Evolutionary conservation across 345 rosid genomes (phyloP).

Genomic region (Gossypium anomalum): DNA sequence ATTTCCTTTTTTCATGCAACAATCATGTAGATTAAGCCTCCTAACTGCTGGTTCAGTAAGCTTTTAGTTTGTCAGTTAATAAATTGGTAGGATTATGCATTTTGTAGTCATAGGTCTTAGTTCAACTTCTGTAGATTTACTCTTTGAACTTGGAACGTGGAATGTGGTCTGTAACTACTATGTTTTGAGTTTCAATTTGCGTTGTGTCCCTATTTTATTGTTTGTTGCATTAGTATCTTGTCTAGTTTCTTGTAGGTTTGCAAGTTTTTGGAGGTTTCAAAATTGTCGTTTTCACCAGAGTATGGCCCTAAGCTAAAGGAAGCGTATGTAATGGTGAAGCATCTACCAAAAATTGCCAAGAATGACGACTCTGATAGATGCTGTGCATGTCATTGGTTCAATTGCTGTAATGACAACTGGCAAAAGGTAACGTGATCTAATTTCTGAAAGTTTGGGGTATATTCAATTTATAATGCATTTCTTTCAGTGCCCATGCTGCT

Average conservation of each 20-base stretch:
- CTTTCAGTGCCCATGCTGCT: background rate
- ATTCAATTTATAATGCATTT: background rate
- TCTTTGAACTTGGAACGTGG: background rate
- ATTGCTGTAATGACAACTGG: constrained; percentile 96
- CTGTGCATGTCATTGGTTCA: constrained; percentile 67
- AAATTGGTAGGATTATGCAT: background rate
- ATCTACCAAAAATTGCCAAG: constrained; percentile 63
- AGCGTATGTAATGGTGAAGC: constrained; percentile 87
- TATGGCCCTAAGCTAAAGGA: constrained; percentile 98
- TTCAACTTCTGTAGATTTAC: background rate
- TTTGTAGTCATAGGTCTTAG: background rate
- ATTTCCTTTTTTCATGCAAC: background rate
- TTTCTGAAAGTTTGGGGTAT: constrained; percentile 1
- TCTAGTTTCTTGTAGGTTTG: constrained; percentile 62
- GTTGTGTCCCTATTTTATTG: constrained; percentile 1
- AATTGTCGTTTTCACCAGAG: constrained; percentile 84
- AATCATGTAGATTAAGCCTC: background rate
- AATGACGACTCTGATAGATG: constrained; percentile 58
- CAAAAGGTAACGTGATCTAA: constrained; percentile 67
- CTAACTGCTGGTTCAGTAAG: background rate
- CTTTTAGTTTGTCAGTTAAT: background rate
- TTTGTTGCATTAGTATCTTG: constrained; percentile 20
- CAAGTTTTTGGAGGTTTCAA: constrained; percentile 97
- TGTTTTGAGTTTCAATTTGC: background rate
- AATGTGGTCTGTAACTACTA: background rate